A percentile compares a stretch with the other conserved stretches of the same genome.
These are phyloP conservation scores for Coccomyxa sp. DNA, from an alignment of 139 green algal genomes.

Conservation along the genomic window DNA sequence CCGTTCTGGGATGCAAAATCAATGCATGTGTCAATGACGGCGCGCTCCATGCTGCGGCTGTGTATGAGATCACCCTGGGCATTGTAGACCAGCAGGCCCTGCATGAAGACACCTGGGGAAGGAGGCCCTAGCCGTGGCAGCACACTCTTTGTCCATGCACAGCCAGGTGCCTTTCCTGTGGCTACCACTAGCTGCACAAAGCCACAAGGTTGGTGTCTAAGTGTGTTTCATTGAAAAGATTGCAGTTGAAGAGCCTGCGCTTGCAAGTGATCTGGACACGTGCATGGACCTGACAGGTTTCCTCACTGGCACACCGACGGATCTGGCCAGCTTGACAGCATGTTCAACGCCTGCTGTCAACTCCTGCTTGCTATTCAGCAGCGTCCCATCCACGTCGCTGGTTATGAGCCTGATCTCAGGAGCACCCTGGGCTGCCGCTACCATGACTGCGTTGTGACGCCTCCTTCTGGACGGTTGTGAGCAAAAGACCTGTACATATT, in stretches of 20 bases:
- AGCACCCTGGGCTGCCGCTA: too few relatives aligned
- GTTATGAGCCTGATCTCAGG: slow-evolving; percentile 54
- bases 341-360: slow-evolving; percentile 41
- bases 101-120: slow-evolving; percentile 26
- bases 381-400: slow-evolving; percentile 76
- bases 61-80: slow-evolving; percentile 41
- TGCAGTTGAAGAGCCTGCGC: not conserved
- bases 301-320: slow-evolving; percentile 57
- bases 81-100: slow-evolving; percentile 62
- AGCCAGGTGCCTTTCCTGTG: slow-evolving; percentile 72
- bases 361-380: slow-evolving; percentile 64
- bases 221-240: not conserved
- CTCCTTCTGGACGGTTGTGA: not conserved
- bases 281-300: not conserved
- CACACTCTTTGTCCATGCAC: slow-evolving; percentile 24
- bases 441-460: too few relatives aligned
- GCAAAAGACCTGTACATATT: not conserved
- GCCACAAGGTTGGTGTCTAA: not conserved
- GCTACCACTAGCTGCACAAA: slow-evolving; percentile 60
- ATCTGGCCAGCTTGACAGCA: slow-evolving; percentile 42
- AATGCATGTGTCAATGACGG: slow-evolving; percentile 45
- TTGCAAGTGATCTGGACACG: not conserved
- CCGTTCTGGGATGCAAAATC: slow-evolving; percentile 41
- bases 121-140: slow-evolving; percentile 19
- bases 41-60: slow-evolving; percentile 35